Evolutionary conservation across 139 green algal genomes (phyloP).

Genomic region (Parachlorella kessleri): DNA sequence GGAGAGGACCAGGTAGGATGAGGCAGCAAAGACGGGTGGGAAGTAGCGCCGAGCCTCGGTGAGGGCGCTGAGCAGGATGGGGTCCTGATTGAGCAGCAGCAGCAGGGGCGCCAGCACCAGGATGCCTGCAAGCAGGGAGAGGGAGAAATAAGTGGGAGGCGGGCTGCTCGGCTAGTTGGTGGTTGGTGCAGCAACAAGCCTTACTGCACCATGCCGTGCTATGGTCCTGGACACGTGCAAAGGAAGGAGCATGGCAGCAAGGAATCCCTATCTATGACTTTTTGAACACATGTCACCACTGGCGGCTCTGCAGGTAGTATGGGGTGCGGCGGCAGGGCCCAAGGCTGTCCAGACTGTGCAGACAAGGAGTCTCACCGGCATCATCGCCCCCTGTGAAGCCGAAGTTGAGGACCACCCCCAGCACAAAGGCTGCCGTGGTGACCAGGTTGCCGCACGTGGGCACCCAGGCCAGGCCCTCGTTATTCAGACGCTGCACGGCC

Average conservation of each 20-base stretch:
- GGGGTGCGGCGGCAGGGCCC: no score
- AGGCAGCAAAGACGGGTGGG: constrained; percentile 59
- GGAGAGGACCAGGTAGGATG: constrained; percentile 49
- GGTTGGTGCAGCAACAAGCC: not conserved
- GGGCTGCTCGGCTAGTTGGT: not conserved
- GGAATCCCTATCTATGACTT: no score
- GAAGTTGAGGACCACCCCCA: constrained; percentile 73
- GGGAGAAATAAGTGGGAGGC: constrained; percentile 24
- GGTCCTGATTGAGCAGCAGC: constrained; percentile 82
- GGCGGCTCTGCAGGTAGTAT: no score
- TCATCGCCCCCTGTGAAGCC: constrained; percentile 36
- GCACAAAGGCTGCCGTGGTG: constrained; percentile 70
- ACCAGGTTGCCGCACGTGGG: constrained; percentile 81
- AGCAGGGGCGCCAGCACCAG: constrained; percentile 81
- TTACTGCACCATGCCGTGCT: not conserved
- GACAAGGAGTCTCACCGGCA: not conserved
- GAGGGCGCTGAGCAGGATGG: constrained; percentile 66
- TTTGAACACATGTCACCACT: no score
- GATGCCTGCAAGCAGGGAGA: constrained; percentile 56
- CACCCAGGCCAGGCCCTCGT: constrained; percentile 75
- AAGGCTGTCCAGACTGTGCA: not conserved
- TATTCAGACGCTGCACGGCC: constrained; percentile 53
- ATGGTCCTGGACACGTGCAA: not conserved
- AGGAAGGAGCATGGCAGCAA: not conserved
- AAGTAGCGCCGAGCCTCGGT: constrained; percentile 72